Base-by-base conservation (phyloP, 768 basidiomycete species). In the Leccinum longicurvipes region DNA sequence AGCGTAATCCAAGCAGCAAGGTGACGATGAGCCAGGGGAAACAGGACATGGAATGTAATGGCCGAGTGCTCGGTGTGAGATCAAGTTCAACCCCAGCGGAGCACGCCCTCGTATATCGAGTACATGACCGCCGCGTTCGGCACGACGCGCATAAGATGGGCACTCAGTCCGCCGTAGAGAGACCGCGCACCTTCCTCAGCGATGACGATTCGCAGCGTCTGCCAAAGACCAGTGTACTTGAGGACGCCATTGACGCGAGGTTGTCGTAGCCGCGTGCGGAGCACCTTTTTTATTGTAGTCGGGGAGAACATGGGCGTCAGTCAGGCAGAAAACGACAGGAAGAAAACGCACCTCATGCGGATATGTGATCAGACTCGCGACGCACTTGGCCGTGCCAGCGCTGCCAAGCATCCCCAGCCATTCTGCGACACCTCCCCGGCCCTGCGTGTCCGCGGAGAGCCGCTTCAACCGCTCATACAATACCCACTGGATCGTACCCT, bases 71-170 rank as follows among this genome's bases (percentile, higher is more conserved):
- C 15, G 19, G 12, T 19, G 15, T 19, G 23, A 2, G 12, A 14
- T 45, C 44, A 39, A 19, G 36, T 19, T 53, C 10, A 60, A 21
- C 65, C 76, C 85, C 84, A 91, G 39, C 85, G 78, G 28, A 95
- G 75, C 28, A 86, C 77, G 24, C 87, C 84, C 71, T 98, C 95
- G 66, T 98, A 98, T 67, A 97, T 93, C 58, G 85, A 86, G 74
- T 88, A 99, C 96, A 98, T 98, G 60, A 95, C 91, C 1, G 89
- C 90, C 0, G 96, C 96, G 63, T 99, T 99, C 7, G 96, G 96
- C 4, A 99, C 91, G 55, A 98, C 94, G 49, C 97, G 87, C 83
- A 99, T 88, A 55, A 99, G 79, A 70, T 98, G 97, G 0, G 97
- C 94, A 52, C 87, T 89, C 53, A 99, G 81, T 10, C 97, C 97